These are phyloP conservation scores for Hericium rajendrae DNA, from an alignment of 768 basidiomycete genomes.

Conservation along the genomic window DNA sequence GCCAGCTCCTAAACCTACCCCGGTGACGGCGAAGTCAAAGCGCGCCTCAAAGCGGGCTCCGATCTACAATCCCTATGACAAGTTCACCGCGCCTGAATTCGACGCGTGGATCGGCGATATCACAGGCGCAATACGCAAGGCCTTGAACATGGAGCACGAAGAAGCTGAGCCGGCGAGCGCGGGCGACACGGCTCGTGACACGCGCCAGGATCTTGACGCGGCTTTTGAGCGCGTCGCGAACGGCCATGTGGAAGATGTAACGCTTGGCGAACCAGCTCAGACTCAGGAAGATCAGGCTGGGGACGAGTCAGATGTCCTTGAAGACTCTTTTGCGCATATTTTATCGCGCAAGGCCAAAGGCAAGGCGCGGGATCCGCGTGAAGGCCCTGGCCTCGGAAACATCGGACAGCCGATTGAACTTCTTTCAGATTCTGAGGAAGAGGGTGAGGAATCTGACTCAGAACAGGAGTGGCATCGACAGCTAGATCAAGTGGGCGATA, in stretches of 20 bases:
- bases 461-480: constrained; percentile 21
- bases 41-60: constrained; percentile 31
- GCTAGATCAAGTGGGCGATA: constrained; percentile 6
- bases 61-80: constrained; percentile 64
- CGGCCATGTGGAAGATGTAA: neutral
- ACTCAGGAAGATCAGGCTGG: constrained; percentile 26
- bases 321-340: constrained; percentile 50
- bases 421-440: constrained; percentile 26
- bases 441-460: constrained; percentile 16
- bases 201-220: neutral
- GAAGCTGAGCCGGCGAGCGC: constrained; percentile 15
- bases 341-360: constrained; percentile 38
- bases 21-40: neutral
- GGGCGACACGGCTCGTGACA: constrained; percentile 9
- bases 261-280: neutral
- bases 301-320: constrained; percentile 21
- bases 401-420: constrained; percentile 36
- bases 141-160: constrained; percentile 27
- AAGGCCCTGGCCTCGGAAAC: constrained; percentile 43
- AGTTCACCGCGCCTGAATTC: constrained; percentile 58
- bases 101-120: constrained; percentile 64
- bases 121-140: constrained; percentile 44
- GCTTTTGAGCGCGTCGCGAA: neutral
- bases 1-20: neutral
- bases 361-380: constrained; percentile 50